Conservation (phyloP, 352 stramenopile species). For the Aphanomyces cochlioides region DNA sequence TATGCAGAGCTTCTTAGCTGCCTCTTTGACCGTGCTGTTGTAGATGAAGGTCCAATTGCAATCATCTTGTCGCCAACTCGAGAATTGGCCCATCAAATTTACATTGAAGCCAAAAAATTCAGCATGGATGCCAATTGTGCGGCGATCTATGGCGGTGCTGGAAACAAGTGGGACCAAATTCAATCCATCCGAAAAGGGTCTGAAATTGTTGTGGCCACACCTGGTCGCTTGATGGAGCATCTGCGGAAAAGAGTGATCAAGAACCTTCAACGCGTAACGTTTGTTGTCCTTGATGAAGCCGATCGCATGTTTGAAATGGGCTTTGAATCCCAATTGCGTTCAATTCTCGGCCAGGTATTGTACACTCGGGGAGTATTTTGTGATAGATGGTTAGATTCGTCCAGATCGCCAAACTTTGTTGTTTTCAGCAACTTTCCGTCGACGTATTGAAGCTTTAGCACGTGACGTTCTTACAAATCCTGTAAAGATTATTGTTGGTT, state of each 20-base stretch:
- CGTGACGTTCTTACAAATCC: constrained; percentile 76
- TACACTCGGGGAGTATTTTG: constrained; percentile 6
- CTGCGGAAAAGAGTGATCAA: constrained; percentile 65
- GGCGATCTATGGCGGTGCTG: constrained; percentile 73
- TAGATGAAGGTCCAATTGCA: constrained; percentile 71
- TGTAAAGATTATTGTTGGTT: constrained; percentile 77
- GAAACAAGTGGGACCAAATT: constrained; percentile 78
- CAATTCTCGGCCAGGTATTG: constrained; percentile 60
- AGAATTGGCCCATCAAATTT: constrained; percentile 84
- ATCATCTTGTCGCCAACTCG: constrained; percentile 75
- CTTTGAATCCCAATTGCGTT: constrained; percentile 77
- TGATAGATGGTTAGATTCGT: constrained; percentile 42
- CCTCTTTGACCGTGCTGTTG: not conserved
- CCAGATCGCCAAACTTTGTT: constrained; percentile 83
- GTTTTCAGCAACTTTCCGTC: constrained; percentile 84
- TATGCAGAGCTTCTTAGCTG: not conserved
- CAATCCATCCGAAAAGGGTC: constrained; percentile 65
- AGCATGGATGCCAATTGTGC: constrained; percentile 62
- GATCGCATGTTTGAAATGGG: constrained; percentile 90
- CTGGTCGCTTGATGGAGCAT: constrained; percentile 78
- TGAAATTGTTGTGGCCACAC: constrained; percentile 76
- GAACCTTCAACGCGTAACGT: constrained; percentile 65
- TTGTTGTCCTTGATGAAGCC: constrained; percentile 85
- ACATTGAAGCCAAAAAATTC: constrained; percentile 81
- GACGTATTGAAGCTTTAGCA: constrained; percentile 63